phyloP scores from a whole-genome alignment of 192 early-diverging fungal species.

The Paraglomus occultum region DNA sequence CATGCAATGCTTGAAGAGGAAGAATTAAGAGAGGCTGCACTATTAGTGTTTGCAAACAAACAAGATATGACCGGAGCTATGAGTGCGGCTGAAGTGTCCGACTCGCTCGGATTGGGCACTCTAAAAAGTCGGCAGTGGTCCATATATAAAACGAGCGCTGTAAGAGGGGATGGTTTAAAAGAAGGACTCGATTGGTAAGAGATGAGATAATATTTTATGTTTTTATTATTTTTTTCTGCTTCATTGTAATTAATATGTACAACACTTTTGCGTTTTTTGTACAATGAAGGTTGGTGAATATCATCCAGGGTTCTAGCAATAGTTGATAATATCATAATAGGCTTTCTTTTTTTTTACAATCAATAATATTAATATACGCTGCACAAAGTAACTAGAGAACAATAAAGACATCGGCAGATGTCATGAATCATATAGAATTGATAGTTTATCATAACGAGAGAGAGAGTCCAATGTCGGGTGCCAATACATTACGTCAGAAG shows the following conservation, averaged over 20 bases:
- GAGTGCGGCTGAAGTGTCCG: conserved; percentile 84
- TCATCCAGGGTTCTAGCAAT: conserved; percentile 35
- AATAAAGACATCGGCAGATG: too few species aligned
- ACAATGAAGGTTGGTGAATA: conserved; percentile 44
- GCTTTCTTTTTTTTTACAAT: too few species aligned
- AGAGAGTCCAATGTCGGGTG: too few species aligned
- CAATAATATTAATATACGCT: too few species aligned
- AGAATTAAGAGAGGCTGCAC: conserved; percentile 82
- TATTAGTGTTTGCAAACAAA: conserved; percentile 97
- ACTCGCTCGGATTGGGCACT: conserved; percentile 76
- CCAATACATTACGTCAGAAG: too few species aligned
- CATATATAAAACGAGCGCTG: conserved; percentile 91
- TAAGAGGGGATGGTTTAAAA: conserved; percentile 90
- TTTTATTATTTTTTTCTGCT: background rate
- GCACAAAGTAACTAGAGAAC: too few species aligned
- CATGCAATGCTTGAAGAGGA: conserved; percentile 93
- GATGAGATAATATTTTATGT: conserved; percentile 21
- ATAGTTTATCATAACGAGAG: too few species aligned
- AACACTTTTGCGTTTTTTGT: conserved; percentile 9
- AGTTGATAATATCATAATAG: too few species aligned
- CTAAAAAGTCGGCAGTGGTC: conserved; percentile 91
- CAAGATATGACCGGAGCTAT: conserved; percentile 97
- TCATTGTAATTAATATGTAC: too few species aligned
- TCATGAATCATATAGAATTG: too few species aligned
- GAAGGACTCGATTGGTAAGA: conserved; percentile 92